A percentile compares a stretch with the other conserved stretches of the same genome.
Conservation (phyloP, 2,329 filamentous ascomycete genomes). For the Allantophomopsis lycopodina region DNA sequence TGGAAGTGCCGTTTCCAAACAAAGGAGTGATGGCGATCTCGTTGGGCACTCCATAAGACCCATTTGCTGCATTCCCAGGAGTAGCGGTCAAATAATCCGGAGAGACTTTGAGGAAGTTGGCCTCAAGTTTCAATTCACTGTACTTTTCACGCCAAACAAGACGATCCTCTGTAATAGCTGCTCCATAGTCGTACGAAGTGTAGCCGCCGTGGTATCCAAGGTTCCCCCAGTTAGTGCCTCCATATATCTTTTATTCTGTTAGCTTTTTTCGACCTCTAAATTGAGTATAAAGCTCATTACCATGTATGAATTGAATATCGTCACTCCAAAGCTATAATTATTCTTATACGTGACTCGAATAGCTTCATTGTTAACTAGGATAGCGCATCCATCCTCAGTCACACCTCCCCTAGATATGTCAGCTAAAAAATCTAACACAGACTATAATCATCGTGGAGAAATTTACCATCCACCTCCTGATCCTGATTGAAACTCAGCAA, state of each 20-base stretch:
- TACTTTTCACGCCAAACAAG: slow-evolving; percentile 62
- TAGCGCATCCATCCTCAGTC: slow-evolving; percentile 53
- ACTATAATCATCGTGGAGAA: no score
- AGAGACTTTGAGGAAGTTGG: slow-evolving; percentile 61
- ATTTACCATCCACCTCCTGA: slow-evolving; percentile 47
- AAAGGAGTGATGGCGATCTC: slow-evolving; percentile 40
- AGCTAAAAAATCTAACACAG: no score
- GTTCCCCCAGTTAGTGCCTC: slow-evolving; percentile 78
- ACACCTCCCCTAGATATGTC: slow-evolving; percentile 41
- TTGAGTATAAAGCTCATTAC: slow-evolving; percentile 18
- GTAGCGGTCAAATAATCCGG: slow-evolving; percentile 54
- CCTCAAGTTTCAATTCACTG: slow-evolving; percentile 63
- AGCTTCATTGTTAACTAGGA: slow-evolving; percentile 56
- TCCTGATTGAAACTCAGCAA: slow-evolving; percentile 53
- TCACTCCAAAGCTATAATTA: slow-evolving; percentile 48
- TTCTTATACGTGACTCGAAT: slow-evolving; percentile 73
- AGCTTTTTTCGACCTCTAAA: neutral
- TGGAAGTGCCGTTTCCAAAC: slow-evolving; percentile 31
- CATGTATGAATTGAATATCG: slow-evolving; percentile 66
- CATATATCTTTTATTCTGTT: slow-evolving; percentile 32
- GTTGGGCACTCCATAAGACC: slow-evolving; percentile 37
- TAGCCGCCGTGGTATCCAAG: slow-evolving; percentile 55
- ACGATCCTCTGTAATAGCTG: slow-evolving; percentile 56
- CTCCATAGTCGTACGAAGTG: slow-evolving; percentile 42
- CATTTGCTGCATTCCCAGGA: slow-evolving; percentile 30